phyloP scores from a whole-genome alignment of 192 early-diverging fungal genomes.

The Helicostylum pulchrum region DNA sequence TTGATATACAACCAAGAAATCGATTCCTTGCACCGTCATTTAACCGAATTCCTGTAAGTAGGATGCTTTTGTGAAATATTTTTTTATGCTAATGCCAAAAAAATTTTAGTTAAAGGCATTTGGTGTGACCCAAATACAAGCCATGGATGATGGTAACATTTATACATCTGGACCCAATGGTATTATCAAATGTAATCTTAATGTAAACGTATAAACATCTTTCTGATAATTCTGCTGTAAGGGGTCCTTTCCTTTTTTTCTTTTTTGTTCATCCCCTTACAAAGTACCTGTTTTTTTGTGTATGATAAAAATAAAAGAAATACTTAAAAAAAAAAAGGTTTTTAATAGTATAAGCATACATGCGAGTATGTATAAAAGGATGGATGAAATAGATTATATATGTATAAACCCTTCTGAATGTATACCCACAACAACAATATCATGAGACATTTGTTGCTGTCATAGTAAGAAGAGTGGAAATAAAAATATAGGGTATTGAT shows the following conservation, averaged over 20 bases:
- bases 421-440: not conserved
- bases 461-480: too few relatives aligned
- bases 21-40: slow-evolving; percentile 47
- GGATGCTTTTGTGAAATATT: too few relatives aligned
- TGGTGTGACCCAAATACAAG: slow-evolving; percentile 62
- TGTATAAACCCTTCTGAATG: not conserved
- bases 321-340: too few relatives aligned
- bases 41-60: slow-evolving; percentile 48
- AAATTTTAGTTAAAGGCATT: slow-evolving; percentile 58
- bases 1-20: slow-evolving; percentile 47
- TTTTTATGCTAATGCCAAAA: too few relatives aligned
- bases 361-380: not conserved
- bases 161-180: slow-evolving; percentile 67
- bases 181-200: slow-evolving; percentile 32
- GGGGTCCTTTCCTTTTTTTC: not conserved
- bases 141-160: slow-evolving; percentile 42
- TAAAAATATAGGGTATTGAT: too few relatives aligned
- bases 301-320: too few relatives aligned
- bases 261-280: not conserved
- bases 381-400: not conserved
- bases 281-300: too few relatives aligned
- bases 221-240: not conserved
- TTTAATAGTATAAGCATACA: not conserved
- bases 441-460: too few relatives aligned
- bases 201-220: not conserved